These are phyloP conservation scores for Phaeosphaeria sp. DNA, from an alignment of 2,329 filamentous ascomycete species.

Conservation along the genomic window DNA sequence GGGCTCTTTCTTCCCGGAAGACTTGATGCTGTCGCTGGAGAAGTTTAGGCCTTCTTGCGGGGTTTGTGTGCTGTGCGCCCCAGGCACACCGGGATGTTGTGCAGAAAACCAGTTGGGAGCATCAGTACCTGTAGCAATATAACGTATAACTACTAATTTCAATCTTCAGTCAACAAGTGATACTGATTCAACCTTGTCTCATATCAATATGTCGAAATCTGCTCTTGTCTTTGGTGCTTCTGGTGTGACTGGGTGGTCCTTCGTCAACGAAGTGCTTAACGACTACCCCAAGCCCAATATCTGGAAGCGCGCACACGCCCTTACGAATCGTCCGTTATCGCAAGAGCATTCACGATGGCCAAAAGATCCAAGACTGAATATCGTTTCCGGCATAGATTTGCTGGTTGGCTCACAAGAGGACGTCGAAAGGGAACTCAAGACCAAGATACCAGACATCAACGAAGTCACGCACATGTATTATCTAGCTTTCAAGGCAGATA, in stretches of 20 bases:
- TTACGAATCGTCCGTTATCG: conserved; percentile 50
- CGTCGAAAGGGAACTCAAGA: conserved; percentile 43
- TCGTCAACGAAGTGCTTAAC: conserved; percentile 49
- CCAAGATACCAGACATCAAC: conserved; percentile 43
- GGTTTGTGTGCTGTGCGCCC: neutral
- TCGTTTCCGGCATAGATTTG: conserved; percentile 53
- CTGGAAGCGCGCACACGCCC: conserved; percentile 49
- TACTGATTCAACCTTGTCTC: neutral
- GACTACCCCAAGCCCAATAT: conserved; percentile 45
- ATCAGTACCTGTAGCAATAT: neutral
- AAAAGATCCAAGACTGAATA: conserved; percentile 47
- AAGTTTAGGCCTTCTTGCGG: conserved; percentile 3
- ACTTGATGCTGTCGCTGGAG: neutral
- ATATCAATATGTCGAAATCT: conserved; percentile 38
- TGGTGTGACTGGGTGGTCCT: conserved; percentile 53
- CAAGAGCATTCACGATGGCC: conserved; percentile 46
- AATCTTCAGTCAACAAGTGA: neutral
- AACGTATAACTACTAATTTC: neutral
- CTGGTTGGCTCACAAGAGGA: conserved; percentile 48
- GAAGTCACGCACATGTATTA: conserved; percentile 55
- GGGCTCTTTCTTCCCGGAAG: neutral
- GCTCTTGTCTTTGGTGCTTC: conserved; percentile 53
- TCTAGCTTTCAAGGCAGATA: conserved; percentile 52
- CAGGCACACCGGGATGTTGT: neutral
- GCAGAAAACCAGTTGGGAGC: neutral